Conservation (phyloP, 306 rosid species). For the Luffa aegyptiaca region DNA sequence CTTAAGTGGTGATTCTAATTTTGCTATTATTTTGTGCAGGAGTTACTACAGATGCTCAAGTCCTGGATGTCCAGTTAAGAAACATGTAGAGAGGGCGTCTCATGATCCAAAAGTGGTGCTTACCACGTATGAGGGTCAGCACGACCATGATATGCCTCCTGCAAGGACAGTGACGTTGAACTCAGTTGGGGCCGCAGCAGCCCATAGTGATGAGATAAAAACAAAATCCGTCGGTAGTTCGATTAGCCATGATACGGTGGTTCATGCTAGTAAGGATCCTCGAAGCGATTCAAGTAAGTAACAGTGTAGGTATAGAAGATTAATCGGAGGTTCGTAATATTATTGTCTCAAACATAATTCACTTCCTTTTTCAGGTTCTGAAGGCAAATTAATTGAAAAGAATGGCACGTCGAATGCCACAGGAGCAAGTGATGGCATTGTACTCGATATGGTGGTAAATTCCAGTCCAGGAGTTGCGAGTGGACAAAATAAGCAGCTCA, state of each 20-base stretch:
- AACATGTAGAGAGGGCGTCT: conserved; percentile 80
- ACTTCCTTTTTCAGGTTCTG: conserved; percentile 4
- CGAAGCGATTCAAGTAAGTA: background rate
- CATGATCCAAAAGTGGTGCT: conserved; percentile 54
- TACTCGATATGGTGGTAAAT: conserved; percentile 10
- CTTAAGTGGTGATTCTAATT: background rate
- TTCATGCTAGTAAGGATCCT: background rate
- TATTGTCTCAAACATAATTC: background rate
- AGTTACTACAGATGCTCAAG: conserved; percentile 86
- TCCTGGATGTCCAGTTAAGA: conserved; percentile 83
- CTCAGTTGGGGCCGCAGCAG: conserved; percentile 21
- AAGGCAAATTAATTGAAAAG: conserved; percentile 12
- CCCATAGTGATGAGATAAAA: conserved; percentile 18
- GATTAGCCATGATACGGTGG: background rate
- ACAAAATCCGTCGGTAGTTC: conserved; percentile 19
- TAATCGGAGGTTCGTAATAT: background rate
- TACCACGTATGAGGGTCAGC: conserved; percentile 78
- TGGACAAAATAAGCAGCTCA: conserved; percentile 20
- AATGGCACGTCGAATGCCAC: conserved; percentile 8
- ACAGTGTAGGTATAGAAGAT: background rate
- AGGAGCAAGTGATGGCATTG: conserved; percentile 7
- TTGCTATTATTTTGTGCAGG: conserved; percentile 36
- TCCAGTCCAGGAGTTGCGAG: conserved; percentile 18
- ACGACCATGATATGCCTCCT: conserved; percentile 55
- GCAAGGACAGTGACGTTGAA: conserved; percentile 39